Evolutionary conservation across 2,329 filamentous ascomycete species (phyloP).

Genomic region (Paraphaeosphaeria minitans): DNA sequence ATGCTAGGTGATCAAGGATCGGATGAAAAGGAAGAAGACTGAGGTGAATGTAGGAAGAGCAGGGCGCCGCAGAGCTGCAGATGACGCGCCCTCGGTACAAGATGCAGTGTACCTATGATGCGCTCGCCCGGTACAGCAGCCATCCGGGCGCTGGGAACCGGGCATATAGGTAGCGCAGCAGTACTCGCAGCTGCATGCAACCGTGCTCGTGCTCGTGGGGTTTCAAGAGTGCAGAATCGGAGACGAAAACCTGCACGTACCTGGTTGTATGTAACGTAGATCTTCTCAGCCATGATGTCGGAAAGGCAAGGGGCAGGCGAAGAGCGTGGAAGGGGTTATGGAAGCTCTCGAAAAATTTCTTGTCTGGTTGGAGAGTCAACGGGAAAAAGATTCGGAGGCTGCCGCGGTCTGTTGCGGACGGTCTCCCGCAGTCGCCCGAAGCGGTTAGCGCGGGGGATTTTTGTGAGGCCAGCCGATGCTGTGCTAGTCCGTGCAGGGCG

Average conservation of each 20-base stretch:
- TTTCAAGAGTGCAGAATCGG: slow-evolving; percentile 9
- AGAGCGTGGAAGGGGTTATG: slow-evolving; percentile 10
- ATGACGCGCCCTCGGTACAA: not conserved
- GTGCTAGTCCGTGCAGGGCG: not conserved
- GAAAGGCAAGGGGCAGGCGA: slow-evolving; percentile 3
- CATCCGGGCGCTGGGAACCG: not conserved
- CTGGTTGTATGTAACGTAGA: slow-evolving; percentile 52
- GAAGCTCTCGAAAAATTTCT: slow-evolving; percentile 23
- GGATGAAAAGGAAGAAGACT: slow-evolving; percentile 8
- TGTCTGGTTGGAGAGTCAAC: slow-evolving; percentile 12
- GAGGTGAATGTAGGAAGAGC: not conserved
- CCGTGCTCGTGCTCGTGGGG: slow-evolving; percentile 4
- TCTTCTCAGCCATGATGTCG: slow-evolving; percentile 48
- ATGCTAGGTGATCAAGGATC: not conserved
- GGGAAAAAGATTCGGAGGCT: slow-evolving; percentile 15
- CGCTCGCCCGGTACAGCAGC: slow-evolving; percentile 5
- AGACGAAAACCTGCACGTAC: slow-evolving; percentile 31
- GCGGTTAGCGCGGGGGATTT: slow-evolving; percentile 3
- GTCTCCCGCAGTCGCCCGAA: slow-evolving; percentile 5
- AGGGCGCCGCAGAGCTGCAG: not conserved
- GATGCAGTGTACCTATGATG: not conserved
- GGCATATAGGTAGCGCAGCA: slow-evolving; percentile 13
- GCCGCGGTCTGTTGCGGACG: slow-evolving; percentile 7
- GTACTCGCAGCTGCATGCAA: slow-evolving; percentile 15
- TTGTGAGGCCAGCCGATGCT: not conserved